These are phyloP conservation scores for Micractinium conductrix DNA, from an alignment of 139 green algal genomes.

Conservation along the genomic window DNA sequence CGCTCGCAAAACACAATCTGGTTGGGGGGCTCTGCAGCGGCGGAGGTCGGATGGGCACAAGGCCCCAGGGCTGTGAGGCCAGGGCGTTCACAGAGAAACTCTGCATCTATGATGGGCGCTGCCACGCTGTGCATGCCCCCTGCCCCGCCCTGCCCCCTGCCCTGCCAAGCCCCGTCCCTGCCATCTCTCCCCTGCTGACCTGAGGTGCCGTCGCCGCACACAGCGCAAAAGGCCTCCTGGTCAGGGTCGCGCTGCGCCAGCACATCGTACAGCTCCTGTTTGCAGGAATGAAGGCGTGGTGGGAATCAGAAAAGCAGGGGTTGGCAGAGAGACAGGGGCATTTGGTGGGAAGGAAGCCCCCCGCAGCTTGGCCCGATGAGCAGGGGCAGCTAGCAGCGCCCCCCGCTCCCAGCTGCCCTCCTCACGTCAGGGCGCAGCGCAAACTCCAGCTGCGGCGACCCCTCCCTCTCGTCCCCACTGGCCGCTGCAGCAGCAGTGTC, in stretches of 20 bases:
- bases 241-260: constrained; percentile 54
- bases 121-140: too few species aligned
- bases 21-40: constrained; percentile 66
- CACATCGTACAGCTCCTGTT: constrained; percentile 49
- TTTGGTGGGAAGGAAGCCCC: not conserved
- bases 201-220: constrained; percentile 84
- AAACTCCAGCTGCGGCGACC: constrained; percentile 17
- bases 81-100: too few species aligned
- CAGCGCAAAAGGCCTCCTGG: constrained; percentile 86
- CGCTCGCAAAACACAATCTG: constrained; percentile 94
- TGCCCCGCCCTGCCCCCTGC: too few species aligned
- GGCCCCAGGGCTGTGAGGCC: too few species aligned
- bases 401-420: not conserved
- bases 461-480: constrained; percentile 8
- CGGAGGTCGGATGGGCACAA: too few species aligned
- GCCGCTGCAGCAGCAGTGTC: not conserved
- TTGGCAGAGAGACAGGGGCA: not conserved
- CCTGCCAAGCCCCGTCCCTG: too few species aligned
- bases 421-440: constrained; percentile 32
- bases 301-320: not conserved
- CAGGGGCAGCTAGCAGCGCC: too few species aligned
- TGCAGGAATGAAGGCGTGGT: too few species aligned
- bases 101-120: too few species aligned
- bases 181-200: too few species aligned
- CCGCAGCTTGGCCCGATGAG: too few species aligned